A percentile compares a stretch with the other conserved stretches of the same genome.
phyloP scores from a whole-genome alignment of 2,329 filamentous ascomycete genomes.

The Apiospora hydei region DNA sequence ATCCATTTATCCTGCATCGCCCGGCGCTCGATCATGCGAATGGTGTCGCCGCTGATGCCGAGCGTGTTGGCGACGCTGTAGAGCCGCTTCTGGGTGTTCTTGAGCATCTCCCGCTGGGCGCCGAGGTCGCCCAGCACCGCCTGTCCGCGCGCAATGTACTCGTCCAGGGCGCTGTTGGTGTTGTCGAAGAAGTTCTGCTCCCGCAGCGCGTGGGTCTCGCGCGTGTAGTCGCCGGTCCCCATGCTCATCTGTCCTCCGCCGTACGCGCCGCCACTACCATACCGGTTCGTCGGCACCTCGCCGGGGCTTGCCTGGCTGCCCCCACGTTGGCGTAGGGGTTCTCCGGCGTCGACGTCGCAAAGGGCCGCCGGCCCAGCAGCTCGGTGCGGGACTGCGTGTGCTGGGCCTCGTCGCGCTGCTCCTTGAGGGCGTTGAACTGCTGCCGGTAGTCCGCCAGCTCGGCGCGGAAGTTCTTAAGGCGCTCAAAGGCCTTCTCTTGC shows the following conservation, averaged over 20 bases:
- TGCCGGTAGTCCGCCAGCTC: constrained; percentile 83
- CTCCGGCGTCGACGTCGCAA: constrained; percentile 81
- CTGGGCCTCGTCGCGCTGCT: constrained; percentile 76
- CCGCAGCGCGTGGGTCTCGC: constrained; percentile 83
- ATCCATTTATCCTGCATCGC: constrained; percentile 98
- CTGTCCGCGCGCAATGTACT: constrained; percentile 90
- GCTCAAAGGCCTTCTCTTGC: constrained; percentile 87
- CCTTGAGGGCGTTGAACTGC: constrained; percentile 80
- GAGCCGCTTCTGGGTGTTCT: constrained; percentile 88
- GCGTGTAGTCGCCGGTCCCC: constrained; percentile 67
- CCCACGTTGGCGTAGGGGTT: constrained; percentile 82
- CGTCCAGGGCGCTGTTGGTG: constrained; percentile 87
- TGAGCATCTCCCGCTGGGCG: constrained; percentile 91
- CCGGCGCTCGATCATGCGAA: constrained; percentile 92
- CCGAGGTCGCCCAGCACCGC: constrained; percentile 89
- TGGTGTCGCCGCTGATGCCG: constrained; percentile 93
- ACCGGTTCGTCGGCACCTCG: constrained; percentile 52
- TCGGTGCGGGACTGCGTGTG: constrained; percentile 75
- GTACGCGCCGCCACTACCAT: constrained; percentile 42
- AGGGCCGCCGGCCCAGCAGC: constrained; percentile 84
- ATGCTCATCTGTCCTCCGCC: constrained; percentile 50
- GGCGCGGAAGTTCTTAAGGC: constrained; percentile 82
- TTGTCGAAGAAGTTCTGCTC: constrained; percentile 88
- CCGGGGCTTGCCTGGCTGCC: constrained; percentile 38
- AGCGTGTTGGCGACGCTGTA: constrained; percentile 95